Conservation (phyloP, 306 rosid genomes). For the Adenanthera pavonina region DNA sequence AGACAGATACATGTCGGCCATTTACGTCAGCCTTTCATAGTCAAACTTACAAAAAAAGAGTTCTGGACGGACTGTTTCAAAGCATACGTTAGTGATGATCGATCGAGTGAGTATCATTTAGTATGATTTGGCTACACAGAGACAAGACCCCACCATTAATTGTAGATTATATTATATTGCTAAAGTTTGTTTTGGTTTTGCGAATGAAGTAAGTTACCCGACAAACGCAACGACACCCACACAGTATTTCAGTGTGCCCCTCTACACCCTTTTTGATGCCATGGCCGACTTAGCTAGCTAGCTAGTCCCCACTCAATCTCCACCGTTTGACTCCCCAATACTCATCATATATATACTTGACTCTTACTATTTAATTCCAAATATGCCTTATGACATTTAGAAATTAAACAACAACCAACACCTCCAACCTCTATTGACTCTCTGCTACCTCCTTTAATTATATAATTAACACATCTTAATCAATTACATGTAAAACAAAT, state of each 20-base stretch:
- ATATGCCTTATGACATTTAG: neutral
- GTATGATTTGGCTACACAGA: neutral
- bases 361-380: no score
- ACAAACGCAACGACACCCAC: neutral
- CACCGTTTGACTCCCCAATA: neutral
- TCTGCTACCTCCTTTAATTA: neutral
- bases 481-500: no score
- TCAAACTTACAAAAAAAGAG: slow-evolving; percentile 29
- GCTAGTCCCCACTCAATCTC: slow-evolving; percentile 2
- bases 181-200: neutral
- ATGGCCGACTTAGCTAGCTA: slow-evolving; percentile 32
- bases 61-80: slow-evolving; percentile 35
- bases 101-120: neutral
- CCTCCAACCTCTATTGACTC: neutral
- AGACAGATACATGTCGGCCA: slow-evolving; percentile 59
- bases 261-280: neutral
- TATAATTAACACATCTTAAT: no score
- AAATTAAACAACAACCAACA: neutral
- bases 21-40: slow-evolving; percentile 28
- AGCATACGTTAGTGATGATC: slow-evolving; percentile 26
- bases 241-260: slow-evolving; percentile 14
- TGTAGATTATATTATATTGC: neutral
- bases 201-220: neutral
- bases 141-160: slow-evolving; percentile 5
- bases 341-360: slow-evolving; percentile 15